These are phyloP conservation scores for Turritis glabra DNA, from an alignment of 345 rosid species.

Conservation along the genomic window DNA sequence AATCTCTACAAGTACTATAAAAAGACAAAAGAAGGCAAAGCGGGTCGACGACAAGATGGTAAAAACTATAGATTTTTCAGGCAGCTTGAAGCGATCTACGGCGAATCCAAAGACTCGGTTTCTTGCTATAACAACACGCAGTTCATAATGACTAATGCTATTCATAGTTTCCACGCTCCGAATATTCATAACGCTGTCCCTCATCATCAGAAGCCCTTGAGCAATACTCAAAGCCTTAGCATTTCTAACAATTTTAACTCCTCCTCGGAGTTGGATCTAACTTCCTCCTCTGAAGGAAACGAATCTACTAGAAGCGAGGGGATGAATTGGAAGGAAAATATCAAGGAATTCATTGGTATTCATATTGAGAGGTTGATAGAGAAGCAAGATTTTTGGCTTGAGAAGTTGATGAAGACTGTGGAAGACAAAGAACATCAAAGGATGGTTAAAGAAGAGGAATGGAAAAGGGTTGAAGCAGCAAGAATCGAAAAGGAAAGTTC, in stretches of 20 bases:
- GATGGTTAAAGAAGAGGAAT: slow-evolving; percentile 64
- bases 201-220: slow-evolving; percentile 14
- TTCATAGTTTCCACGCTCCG: slow-evolving; percentile 32
- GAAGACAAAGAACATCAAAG: slow-evolving; percentile 76
- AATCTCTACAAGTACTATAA: slow-evolving; percentile 88
- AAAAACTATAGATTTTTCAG: slow-evolving; percentile 88
- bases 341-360: slow-evolving; percentile 65
- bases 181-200: background rate
- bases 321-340: slow-evolving; percentile 58
- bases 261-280: slow-evolving; percentile 49
- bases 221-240: slow-evolving; percentile 56
- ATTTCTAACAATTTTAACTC: slow-evolving; percentile 50
- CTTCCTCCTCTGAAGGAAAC: slow-evolving; percentile 55
- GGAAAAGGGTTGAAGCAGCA: slow-evolving; percentile 65
- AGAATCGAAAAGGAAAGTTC: slow-evolving; percentile 61
- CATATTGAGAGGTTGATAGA: slow-evolving; percentile 74
- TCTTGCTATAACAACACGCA: slow-evolving; percentile 40
- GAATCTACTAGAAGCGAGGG: slow-evolving; percentile 46
- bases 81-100: slow-evolving; percentile 87
- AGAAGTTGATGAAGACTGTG: slow-evolving; percentile 59
- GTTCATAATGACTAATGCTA: slow-evolving; percentile 27
- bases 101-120: slow-evolving; percentile 50
- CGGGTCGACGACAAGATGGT: slow-evolving; percentile 86
- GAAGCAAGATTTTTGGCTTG: slow-evolving; percentile 78
- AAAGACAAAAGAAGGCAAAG: slow-evolving; percentile 93